Evolutionary conservation across 441 rosid genomes (phyloP).

Genomic region (Viola pubescens): DNA sequence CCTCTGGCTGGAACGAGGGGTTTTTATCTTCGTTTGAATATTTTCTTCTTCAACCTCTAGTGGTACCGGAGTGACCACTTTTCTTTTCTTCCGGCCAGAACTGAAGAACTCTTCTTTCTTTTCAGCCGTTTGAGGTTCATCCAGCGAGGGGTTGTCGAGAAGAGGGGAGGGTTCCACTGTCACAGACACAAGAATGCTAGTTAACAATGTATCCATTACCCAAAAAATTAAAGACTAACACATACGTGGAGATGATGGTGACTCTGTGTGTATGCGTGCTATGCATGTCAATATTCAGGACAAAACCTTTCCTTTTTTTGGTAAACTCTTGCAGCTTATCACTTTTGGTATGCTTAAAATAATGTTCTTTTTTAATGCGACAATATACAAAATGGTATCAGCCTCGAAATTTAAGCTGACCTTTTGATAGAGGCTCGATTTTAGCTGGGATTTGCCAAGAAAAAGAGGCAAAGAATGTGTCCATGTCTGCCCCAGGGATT

Average conservation of each 20-base stretch:
- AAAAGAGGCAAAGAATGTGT: slow-evolving; percentile 68
- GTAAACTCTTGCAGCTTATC: neutral
- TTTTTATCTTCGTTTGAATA: neutral
- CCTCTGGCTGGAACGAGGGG: slow-evolving; percentile 2
- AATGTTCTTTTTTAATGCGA: neutral
- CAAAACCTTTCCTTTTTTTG: neutral
- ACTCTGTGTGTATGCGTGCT: no score
- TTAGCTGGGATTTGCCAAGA: slow-evolving; percentile 69
- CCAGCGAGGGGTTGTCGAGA: slow-evolving; percentile 26
- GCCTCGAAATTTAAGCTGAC: slow-evolving; percentile 23
- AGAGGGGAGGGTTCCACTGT: slow-evolving; percentile 18
- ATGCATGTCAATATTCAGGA: no score
- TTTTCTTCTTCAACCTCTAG: neutral
- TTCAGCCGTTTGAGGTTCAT: slow-evolving; percentile 10
- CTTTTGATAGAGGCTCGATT: slow-evolving; percentile 27
- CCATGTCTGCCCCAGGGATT: slow-evolving; percentile 46
- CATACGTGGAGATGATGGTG: no score
- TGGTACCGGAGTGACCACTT: slow-evolving; percentile 1
- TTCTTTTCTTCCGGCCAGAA: slow-evolving; percentile 28
- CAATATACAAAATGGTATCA: neutral
- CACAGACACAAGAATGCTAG: neutral
- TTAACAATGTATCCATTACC: neutral
- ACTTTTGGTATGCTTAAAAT: neutral
- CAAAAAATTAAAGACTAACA: neutral
- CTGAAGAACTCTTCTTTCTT: slow-evolving; percentile 23